Conservation (phyloP, 139 green algal species). For the Edaphochlamys debaryana region DNA sequence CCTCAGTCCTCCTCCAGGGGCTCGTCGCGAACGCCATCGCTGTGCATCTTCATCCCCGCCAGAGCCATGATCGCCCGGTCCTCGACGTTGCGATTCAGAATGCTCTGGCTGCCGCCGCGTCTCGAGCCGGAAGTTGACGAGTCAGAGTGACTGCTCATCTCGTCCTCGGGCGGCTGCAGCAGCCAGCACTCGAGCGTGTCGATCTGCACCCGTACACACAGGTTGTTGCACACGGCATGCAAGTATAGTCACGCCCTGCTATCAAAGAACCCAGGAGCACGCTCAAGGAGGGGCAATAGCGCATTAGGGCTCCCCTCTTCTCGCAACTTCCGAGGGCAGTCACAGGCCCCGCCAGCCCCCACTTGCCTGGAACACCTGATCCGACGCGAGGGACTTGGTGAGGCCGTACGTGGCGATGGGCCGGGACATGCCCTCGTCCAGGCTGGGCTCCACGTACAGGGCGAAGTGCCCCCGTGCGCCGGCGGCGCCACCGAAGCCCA, state of each 20-base stretch:
- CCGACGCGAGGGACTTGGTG: constrained; percentile 22
- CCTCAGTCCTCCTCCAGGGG: constrained; percentile 37
- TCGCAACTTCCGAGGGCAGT: too few relatives aligned
- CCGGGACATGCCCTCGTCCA: constrained; percentile 65
- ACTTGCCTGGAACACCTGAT: constrained; percentile 57
- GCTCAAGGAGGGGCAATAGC: too few relatives aligned
- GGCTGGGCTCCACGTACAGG: constrained; percentile 64
- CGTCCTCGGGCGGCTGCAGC: constrained; percentile 49
- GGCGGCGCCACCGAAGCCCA: constrained; percentile 57
- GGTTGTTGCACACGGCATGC: not conserved
- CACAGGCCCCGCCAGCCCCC: too few relatives aligned
- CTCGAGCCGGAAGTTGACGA: not conserved
- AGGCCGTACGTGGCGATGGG: constrained; percentile 61
- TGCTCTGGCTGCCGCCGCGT: not conserved
- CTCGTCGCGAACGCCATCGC: not conserved
- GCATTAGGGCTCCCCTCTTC: too few relatives aligned
- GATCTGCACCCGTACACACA: too few relatives aligned
- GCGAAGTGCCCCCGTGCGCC: constrained; percentile 55
- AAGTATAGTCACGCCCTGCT: too few relatives aligned
- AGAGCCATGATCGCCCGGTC: constrained; percentile 53
- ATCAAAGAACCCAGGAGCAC: too few relatives aligned
- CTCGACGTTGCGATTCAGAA: constrained; percentile 42
- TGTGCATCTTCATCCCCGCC: constrained; percentile 50
- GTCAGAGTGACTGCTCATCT: constrained; percentile 10
- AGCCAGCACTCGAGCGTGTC: constrained; percentile 63